Percentiles rank a stretch among this genome's conserved stretches.
Conservation (phyloP, 2,329 filamentous ascomycete genomes). For the Westerdykella ornata region DNA sequence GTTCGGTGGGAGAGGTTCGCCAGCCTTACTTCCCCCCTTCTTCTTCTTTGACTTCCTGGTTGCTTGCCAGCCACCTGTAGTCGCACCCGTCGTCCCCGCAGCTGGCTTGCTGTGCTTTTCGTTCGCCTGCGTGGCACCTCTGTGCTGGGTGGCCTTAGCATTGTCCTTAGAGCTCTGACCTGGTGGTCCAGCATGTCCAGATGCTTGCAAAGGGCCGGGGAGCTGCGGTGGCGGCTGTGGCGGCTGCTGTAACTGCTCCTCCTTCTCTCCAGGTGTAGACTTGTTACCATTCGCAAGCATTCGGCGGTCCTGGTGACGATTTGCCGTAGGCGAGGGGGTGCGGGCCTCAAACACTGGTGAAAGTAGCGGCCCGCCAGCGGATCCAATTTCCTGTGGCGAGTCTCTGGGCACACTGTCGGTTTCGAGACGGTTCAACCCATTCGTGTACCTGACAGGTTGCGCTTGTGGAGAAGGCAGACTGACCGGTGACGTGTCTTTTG, state of each 20-base stretch:
- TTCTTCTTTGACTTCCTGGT: conserved; percentile 21
- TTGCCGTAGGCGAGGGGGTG: conserved; percentile 62
- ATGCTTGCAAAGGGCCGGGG: too few species aligned
- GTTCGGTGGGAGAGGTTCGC: conserved; percentile 40
- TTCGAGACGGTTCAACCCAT: conserved; percentile 29
- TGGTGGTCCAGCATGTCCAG: not conserved
- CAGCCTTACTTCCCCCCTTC: conserved; percentile 26
- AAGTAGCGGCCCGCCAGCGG: conserved; percentile 45
- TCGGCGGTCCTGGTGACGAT: conserved; percentile 36
- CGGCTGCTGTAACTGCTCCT: conserved; percentile 24
- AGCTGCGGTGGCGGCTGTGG: conserved; percentile 8
- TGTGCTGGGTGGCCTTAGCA: conserved; percentile 19
- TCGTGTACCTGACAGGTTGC: conserved; percentile 22
- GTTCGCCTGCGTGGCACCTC: conserved; percentile 13
- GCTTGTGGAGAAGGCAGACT: conserved; percentile 25
- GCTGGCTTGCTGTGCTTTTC: conserved; percentile 23
- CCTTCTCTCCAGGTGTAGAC: too few species aligned
- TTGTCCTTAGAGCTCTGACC: conserved; percentile 15
- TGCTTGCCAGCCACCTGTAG: conserved; percentile 17
- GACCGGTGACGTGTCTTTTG: conserved; percentile 26
- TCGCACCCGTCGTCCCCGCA: conserved; percentile 5
- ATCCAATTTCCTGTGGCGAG: conserved; percentile 33
- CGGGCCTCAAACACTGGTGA: conserved; percentile 69
- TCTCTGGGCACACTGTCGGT: conserved; percentile 42
- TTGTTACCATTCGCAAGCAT: conserved; percentile 28